Evolutionary conservation across 2,329 filamentous ascomycete species (phyloP).

Genomic region (Fusarium sp.): DNA sequence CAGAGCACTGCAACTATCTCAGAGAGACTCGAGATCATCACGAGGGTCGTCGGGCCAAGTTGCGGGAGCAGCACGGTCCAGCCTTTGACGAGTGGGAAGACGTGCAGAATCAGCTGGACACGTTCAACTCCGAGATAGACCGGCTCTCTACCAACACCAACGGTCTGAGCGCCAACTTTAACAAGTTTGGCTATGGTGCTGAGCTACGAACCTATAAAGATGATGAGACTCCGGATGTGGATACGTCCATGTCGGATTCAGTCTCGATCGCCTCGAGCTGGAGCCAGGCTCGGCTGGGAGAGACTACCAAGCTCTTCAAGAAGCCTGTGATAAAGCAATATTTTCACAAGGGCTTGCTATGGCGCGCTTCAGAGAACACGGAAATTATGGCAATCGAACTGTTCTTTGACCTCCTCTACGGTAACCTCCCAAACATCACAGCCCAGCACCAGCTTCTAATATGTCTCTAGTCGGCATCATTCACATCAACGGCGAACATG

Average conservation of each 20-base stretch:
- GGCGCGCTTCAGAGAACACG: conserved; percentile 69
- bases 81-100: conserved; percentile 68
- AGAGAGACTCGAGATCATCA: conserved; percentile 65
- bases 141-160: conserved; percentile 65
- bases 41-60: conserved; percentile 57
- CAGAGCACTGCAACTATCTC: conserved; percentile 60
- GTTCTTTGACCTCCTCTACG: conserved; percentile 72
- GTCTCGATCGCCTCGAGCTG: conserved; percentile 41
- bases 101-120: conserved; percentile 65
- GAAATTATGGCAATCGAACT: conserved; percentile 74
- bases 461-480: conserved; percentile 66
- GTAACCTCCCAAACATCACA: conserved; percentile 34
- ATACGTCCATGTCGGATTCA: conserved; percentile 39
- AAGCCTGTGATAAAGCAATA: conserved; percentile 73
- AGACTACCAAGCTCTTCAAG: conserved; percentile 68
- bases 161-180: conserved; percentile 71
- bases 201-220: conserved; percentile 63
- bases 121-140: conserved; percentile 65
- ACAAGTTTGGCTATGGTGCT: conserved; percentile 72
- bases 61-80: conserved; percentile 62
- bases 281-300: conserved; percentile 49
- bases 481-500: conserved; percentile 71
- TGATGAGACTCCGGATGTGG: conserved; percentile 28
- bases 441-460: background rate
- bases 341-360: conserved; percentile 74